Evolutionary conservation across 352 stramenopile genomes (phyloP), one percentile per base, ranked within the genome.

Genomic region (Pythium aristosporum): DNA sequence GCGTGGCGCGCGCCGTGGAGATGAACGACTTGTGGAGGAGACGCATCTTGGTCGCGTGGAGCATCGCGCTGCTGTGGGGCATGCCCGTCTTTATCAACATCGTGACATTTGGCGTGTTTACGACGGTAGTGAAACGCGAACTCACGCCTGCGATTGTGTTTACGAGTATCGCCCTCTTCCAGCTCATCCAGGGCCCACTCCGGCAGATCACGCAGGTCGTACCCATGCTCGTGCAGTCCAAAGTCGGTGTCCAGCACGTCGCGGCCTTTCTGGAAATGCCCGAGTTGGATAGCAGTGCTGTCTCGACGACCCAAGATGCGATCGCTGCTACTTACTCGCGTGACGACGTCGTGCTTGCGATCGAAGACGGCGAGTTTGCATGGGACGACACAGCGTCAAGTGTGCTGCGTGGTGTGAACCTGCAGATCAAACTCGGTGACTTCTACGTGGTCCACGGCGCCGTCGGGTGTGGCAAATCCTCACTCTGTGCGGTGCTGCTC

Each of bases 391-490:
- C 57, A 10, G 8, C 34, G 34, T 32, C 51, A 3, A 41, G 49
- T 10, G 21, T 78, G 23, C 61, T 96, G 1, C 68, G 72, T 21
- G 56, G 91, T 47, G 81, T 97, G 21, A 85, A 73, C 15, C 76
- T 89, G 16, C 41, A 77, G 9, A 83, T 97, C 63, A 50, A 80
- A 42, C 36, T 62, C 1, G 93, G 92, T 20, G 80, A 86, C 43
- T 78, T 99, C 16, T 79, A 97, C 8, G 88, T 88, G 7, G 67
- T 98, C 6, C 82, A 98, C 41, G 96, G 96, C 0, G 57, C 73
- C 13, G 92, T 98, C 11, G 96, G 94, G 0, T 81, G 71, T 64
- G 94, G 95, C 16, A 99, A 99, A 67, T 96, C 79, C 8, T 97
- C 87, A 4, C 78, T 99, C 2, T 77, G 97, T 21, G 87, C 82